Percentiles rank a stretch among this genome's conserved stretches.
phyloP scores from a whole-genome alignment of 768 basidiomycete species.

The Tulasnella sp. region DNA sequence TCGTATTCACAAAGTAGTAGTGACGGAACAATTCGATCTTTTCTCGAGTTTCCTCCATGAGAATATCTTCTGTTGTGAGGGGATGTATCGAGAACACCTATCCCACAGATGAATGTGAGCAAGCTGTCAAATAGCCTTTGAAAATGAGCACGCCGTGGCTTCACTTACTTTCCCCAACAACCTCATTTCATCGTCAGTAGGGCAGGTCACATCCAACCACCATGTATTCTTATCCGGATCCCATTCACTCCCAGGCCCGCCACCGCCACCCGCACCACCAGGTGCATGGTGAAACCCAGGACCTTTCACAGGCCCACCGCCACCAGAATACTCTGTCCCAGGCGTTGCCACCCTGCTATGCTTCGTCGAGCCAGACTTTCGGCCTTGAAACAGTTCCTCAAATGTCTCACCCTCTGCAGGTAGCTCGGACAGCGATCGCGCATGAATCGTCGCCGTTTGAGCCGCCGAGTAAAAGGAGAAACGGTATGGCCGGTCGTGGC shows the following conservation, averaged over 20 bases:
- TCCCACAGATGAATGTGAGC: neutral
- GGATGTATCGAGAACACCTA: conserved; percentile 97
- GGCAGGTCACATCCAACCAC: conserved; percentile 92
- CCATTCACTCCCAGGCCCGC: conserved; percentile 30
- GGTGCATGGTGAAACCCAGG: conserved; percentile 11
- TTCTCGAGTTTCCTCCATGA: conserved; percentile 98
- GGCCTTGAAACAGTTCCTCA: conserved; percentile 67
- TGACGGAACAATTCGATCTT: conserved; percentile 99
- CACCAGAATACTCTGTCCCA: neutral
- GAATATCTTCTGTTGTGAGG: conserved; percentile 96
- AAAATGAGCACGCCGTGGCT: neutral
- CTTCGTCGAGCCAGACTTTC: conserved; percentile 17
- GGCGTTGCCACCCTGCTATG: neutral
- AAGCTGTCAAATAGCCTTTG: no score
- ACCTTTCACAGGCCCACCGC: conserved; percentile 6
- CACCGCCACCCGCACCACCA: conserved; percentile 10
- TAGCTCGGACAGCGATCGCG: conserved; percentile 82
- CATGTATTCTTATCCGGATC: conserved; percentile 70
- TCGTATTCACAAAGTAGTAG: conserved; percentile 64
- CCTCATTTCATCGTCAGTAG: conserved; percentile 98
- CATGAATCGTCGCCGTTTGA: conserved; percentile 87
- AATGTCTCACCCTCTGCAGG: conserved; percentile 91
- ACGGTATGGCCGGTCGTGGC: conserved; percentile 82
- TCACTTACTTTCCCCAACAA: conserved; percentile 66
- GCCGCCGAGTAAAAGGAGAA: conserved; percentile 98